Percentiles rank a stretch among this genome's conserved stretches.
Evolutionary conservation across 2,329 filamentous ascomycete species (phyloP).

Genomic region (Clarireedia hainanense): DNA sequence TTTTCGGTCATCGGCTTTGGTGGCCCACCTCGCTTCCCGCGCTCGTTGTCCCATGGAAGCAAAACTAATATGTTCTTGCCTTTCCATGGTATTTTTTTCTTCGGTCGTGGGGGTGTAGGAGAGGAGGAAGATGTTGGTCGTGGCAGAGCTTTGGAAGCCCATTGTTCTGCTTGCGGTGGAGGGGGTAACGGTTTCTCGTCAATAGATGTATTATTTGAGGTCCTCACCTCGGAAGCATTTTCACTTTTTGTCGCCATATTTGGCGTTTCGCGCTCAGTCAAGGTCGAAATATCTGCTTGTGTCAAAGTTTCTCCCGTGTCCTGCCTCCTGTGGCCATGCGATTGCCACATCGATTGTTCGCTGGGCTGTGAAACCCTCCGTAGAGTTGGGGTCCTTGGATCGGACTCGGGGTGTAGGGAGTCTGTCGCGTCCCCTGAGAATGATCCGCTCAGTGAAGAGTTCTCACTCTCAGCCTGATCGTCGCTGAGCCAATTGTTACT

Average conservation of each 20-base stretch:
- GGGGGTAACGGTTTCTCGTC: constrained; percentile 35
- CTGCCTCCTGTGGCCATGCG: constrained; percentile 26
- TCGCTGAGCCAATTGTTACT: constrained; percentile 80
- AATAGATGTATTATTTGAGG: constrained; percentile 16
- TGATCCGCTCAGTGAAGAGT: constrained; percentile 66
- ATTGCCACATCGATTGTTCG: constrained; percentile 13
- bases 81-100: constrained; percentile 68
- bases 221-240: constrained; percentile 16
- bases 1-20: constrained; percentile 46
- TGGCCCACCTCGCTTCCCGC: constrained; percentile 48
- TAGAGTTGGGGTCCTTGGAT: constrained; percentile 29
- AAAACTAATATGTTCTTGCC: constrained; percentile 67
- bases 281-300: constrained; percentile 24
- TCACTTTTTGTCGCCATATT: constrained; percentile 21
- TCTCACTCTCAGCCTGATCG: constrained; percentile 63
- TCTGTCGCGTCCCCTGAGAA: constrained; percentile 43
- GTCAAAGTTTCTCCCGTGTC: constrained; percentile 28
- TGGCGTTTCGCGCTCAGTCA: constrained; percentile 5
- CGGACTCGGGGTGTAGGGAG: constrained; percentile 30
- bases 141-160: constrained; percentile 12
- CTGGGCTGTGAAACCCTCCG: constrained; percentile 23
- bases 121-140: constrained; percentile 26
- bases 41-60: constrained; percentile 59
- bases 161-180: constrained; percentile 19
- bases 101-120: constrained; percentile 45